Base-by-base conservation (phyloP, 2,329 filamentous ascomycete genomes). In the Scortechinia acanthostroma region DNA sequence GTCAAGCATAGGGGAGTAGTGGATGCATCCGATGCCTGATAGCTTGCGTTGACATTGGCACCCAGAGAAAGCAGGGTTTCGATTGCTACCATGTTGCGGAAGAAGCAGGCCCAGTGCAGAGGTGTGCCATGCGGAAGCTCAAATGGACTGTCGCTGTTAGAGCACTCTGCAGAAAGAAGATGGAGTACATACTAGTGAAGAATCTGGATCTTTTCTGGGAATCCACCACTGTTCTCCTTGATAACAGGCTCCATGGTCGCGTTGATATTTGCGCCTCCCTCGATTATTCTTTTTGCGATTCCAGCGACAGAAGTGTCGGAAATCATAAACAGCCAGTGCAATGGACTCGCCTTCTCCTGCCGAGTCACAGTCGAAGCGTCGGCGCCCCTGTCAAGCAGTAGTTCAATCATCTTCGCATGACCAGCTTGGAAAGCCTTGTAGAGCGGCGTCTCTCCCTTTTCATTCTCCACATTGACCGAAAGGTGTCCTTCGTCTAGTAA, bases 381-480 rank as follows among this genome's bases (percentile, higher is more conserved):
- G 21, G 56, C 56, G 4, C 53, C 51, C 14, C 48, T 47, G 15
- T 55, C 48, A 25, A 58, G 51, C 37, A 58, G 48, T 21, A 50
- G 47, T 15, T 54, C 37, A 28, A 58, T 50, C n/a, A 54, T 48
- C 2, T 51, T 25, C 4, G 48, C 43, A 43, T 57, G 56, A 5
- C 55, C 56, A 3, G 55, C 56, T 42, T 58, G 55, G 21, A 50
- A 57, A 5, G 56, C 56, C 23, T 55, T 57, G 43, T 57, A 57
- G 4, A 58, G 45, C 14, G 55, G 51, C 4, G 56, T 57, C 25
- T 58, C 55, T 3, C 40, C 46, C 44, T 57, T 54, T 14, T 57
- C 53, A 42, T 57, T 57, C 28, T 51, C 33, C n/a, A 50, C 43
- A 37, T 58, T 44, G 2, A 53, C 46, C 19, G 46, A n/a, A 6